Conservation (phyloP, 2,329 filamentous ascomycete genomes). For the Sporothrix luriei region DNA sequence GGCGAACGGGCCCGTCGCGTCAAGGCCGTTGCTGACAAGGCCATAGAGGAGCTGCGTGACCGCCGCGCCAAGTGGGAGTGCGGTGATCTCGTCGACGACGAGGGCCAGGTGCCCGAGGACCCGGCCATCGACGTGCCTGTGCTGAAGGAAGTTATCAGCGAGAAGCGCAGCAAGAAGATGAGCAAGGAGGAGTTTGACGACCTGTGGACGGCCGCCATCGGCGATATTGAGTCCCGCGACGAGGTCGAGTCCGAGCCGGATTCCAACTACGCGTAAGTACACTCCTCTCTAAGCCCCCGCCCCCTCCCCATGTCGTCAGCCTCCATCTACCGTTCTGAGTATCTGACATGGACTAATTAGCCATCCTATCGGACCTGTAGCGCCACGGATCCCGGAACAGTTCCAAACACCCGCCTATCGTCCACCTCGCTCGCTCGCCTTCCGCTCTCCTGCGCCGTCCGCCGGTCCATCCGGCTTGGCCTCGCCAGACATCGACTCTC, state of each 20-base stretch:
- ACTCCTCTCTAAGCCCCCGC: slow-evolving; percentile 26
- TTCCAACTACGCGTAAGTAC: slow-evolving; percentile 56
- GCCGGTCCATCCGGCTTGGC: slow-evolving; percentile 74
- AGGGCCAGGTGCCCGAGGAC: slow-evolving; percentile 60
- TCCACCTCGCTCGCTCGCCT: slow-evolving; percentile 89
- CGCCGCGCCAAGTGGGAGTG: slow-evolving; percentile 90
- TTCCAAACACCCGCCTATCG: slow-evolving; percentile 67
- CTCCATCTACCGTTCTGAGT: slow-evolving; percentile 32
- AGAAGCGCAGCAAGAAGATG: slow-evolving; percentile 80
- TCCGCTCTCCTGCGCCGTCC: slow-evolving; percentile 80
- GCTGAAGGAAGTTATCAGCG: slow-evolving; percentile 74
- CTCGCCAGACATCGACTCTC: slow-evolving; percentile 85
- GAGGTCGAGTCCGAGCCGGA: slow-evolving; percentile 58
- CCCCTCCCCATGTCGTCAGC: slow-evolving; percentile 16
- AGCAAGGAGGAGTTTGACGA: slow-evolving; percentile 89
- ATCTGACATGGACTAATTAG: slow-evolving; percentile 77
- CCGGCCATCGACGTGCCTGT: slow-evolving; percentile 68
- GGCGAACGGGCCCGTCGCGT: slow-evolving; percentile 87
- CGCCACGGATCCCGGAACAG: slow-evolving; percentile 64
- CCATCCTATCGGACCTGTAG: slow-evolving; percentile 71
- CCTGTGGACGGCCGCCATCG: slow-evolving; percentile 74
- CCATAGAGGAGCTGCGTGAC: slow-evolving; percentile 81
- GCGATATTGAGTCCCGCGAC: slow-evolving; percentile 66
- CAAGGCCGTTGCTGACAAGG: slow-evolving; percentile 83
- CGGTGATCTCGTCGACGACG: slow-evolving; percentile 67